Evolutionary conservation across 306 rosid species (phyloP), one percentile per base, ranked within the genome.

Genomic region (Lithocarpus polystachyus): DNA sequence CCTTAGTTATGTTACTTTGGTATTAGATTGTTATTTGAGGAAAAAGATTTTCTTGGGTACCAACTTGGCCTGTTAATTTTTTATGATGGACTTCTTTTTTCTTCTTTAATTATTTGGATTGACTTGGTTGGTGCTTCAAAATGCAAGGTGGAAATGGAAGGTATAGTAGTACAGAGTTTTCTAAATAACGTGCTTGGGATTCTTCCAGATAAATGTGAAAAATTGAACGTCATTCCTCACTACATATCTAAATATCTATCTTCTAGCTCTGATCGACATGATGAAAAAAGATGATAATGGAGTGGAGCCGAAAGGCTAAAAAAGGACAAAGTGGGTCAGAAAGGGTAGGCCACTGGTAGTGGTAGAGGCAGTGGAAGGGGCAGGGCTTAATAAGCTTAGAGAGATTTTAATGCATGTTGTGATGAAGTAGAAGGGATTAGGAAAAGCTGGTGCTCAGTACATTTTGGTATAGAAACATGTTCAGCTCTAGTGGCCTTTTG

Each of bases 381-480:
- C 12, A 40, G 45, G 11, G 45, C 45, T 8, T 40, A 40, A 29
- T 62, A 15, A 68, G 53, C 71, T 37, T 53, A 15, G 61, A 79
- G 71, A 40, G 45, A 40, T 40, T 40, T 75, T 81, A 53, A 70
- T 79, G 60, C 37, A 33, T 35, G 81, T 43, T 22, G 9, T 57
- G 56, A 74, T 71, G 54, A 83, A n/a, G n/a, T n/a, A n/a, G n/a
- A n/a, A 67, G 65, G 73, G 33, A 64, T 18, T 20, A 33, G 45
- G 68, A 48, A 81, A 84, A 59, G 81, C 43, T 29, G 78, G 78
- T 23, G 26, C 23, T 60, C 33, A 19, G 60, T 31, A 11, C 68
- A 56, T 33, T 12, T 55, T 48, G 43, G 65, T 22, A 43, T 77
- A 60, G 56, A 31, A 43, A 56, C 89, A 87, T 72, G 90, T 84